A percentile compares a stretch with the other conserved stretches of the same genome.
Conservation (phyloP, 2,329 filamentous ascomycete genomes). For the Venturia pyrina region DNA sequence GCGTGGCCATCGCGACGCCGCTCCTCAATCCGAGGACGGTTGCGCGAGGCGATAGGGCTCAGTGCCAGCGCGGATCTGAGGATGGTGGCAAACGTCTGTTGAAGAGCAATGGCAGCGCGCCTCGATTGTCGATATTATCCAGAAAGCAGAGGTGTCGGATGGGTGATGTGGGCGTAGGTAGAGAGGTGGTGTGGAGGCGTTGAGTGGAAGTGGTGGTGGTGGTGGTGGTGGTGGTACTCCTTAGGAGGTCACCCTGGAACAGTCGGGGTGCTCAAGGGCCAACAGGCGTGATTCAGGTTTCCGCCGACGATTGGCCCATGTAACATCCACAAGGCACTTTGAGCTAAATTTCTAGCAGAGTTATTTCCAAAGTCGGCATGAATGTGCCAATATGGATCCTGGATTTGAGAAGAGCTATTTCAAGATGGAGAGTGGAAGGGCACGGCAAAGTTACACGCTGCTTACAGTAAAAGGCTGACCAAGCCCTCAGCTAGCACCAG, state of each 20-base stretch:
- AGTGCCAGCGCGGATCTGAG: not conserved
- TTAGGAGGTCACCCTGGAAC: not conserved
- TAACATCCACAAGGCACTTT: not conserved
- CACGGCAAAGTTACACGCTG: not conserved
- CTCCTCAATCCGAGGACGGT: slow-evolving; percentile 6
- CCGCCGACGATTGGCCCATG: not conserved
- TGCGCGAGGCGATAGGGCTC: slow-evolving; percentile 5
- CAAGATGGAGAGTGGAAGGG: not conserved
- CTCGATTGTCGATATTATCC: not conserved
- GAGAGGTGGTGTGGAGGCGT: not conserved
- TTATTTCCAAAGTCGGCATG: not conserved
- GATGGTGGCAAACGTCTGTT: not conserved
- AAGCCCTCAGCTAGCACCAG: not conserved
- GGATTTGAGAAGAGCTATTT: not conserved
- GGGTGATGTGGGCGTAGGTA: not conserved
- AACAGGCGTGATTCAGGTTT: not conserved
- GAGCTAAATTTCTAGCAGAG: not conserved
- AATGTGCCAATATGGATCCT: not conserved
- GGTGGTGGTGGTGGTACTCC: no score
- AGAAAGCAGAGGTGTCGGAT: not conserved
- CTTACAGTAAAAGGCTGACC: slow-evolving; percentile 1
- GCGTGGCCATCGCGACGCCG: slow-evolving; percentile 10
- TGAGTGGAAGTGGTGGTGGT: not conserved
- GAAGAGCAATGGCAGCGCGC: not conserved
- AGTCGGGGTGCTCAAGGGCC: no score